A percentile compares a stretch with the other conserved stretches of the same genome.
phyloP scores from a whole-genome alignment of 2,329 filamentous ascomycete genomes.

The Ophiosphaerella narmari region DNA sequence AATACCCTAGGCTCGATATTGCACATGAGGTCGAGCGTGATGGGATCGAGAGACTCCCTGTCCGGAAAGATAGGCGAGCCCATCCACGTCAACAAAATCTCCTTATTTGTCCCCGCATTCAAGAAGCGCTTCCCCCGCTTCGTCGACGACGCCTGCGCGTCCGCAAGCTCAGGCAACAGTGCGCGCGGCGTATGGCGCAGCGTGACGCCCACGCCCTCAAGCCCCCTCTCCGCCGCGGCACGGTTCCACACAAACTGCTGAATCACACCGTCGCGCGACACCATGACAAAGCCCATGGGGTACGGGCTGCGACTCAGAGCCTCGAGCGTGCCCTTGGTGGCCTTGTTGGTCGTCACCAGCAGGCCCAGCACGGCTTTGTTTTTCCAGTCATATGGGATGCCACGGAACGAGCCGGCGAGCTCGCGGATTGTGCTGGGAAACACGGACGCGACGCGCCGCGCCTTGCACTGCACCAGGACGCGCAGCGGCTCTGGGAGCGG shows the following conservation, averaged over 20 bases:
- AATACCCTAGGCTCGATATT: not conserved
- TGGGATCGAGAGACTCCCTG: conserved; percentile 24
- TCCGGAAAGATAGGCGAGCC: conserved; percentile 41
- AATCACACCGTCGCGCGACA: conserved; percentile 62
- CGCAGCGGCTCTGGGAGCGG: conserved; percentile 43
- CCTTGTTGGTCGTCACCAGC: conserved; percentile 69
- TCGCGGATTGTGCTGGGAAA: conserved; percentile 70
- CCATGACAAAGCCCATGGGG: conserved; percentile 74
- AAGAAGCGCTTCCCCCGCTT: too few relatives aligned
- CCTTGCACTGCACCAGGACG: conserved; percentile 72
- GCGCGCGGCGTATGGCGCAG: conserved; percentile 33
- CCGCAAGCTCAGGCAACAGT: too few relatives aligned
- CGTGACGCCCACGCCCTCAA: conserved; percentile 58
- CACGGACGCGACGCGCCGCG: conserved; percentile 49
- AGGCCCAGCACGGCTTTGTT: conserved; percentile 68
- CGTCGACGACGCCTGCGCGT: too few relatives aligned
- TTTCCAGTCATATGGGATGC: conserved; percentile 75
- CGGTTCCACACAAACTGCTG: conserved; percentile 76
- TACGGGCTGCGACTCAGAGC: conserved; percentile 68
- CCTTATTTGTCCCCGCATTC: conserved; percentile 31
- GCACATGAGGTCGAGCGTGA: conserved; percentile 23
- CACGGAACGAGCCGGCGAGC: conserved; percentile 76
- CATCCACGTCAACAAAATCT: conserved; percentile 46
- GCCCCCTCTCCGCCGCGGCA: conserved; percentile 63
- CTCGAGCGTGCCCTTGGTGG: conserved; percentile 79